Evolutionary conservation across 1,284 basidiomycete species (phyloP), one percentile per base, ranked within the genome.

Genomic region (Malassezia vespertilionis): DNA sequence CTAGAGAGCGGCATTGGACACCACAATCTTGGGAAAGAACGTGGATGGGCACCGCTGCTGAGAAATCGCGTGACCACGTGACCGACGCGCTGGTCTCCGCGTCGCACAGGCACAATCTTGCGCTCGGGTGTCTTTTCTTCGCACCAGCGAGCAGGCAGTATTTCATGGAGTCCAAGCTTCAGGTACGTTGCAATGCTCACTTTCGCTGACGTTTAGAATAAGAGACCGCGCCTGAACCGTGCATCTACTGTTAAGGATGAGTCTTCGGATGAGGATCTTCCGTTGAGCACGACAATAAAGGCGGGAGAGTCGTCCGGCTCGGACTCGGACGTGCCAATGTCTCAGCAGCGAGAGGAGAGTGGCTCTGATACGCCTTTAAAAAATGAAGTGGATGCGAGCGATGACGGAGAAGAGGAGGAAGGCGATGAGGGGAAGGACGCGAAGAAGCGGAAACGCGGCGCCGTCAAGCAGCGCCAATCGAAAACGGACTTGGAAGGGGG

Each of bases 231-330:
- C 22, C 17, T 11, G n/a, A 17, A n/a, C n/a, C n/a, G n/a, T n/a
- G n/a, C n/a, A n/a, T n/a, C n/a, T 15, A 15, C 5, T 30, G 38
- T 61, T 52, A 61, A 61, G 26, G 40, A 54, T 15, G 44, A 51
- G 33, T 40, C 38, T 6, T 51, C 46, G 24, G 48, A 53, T 26
- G 45, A 57, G n/a, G 58, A 61, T 35, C 26, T 40, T n/a, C 54
- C 58, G 10, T 33, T 59, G 32, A 77, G 75, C 53, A 73, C 73
- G 36, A 73, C 72, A 50, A 57, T 60, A 12, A 65, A 65, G 28
- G 55, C 46, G 17, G 34, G 38, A 14, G 40, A 56, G 33, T 46
- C 33, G n/a, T 33, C 28, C 17, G 44, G 49, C 42, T 54, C 52
- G 14, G 57, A 59, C 39, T 58, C 57, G 27, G 58, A 58, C 28